Evolutionary conservation across 2,329 filamentous ascomycete species (phyloP), one percentile per base, ranked within the genome.

Genomic region (Arthroderma sp.): DNA sequence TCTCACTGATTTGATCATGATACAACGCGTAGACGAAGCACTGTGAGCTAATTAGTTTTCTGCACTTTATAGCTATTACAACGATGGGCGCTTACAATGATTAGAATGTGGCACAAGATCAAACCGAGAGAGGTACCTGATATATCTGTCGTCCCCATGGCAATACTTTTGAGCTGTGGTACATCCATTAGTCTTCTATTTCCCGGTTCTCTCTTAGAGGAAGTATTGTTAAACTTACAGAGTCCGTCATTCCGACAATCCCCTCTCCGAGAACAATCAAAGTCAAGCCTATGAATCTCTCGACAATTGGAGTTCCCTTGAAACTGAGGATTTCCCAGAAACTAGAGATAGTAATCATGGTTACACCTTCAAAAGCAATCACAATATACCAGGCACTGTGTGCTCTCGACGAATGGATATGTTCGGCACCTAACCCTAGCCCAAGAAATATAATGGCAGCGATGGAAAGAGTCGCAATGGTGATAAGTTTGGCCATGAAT

Each of bases 21-120:
- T 83, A 82, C 3, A 79, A 69, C 66, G 83, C 80, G 79, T 81
- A 85, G 62, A 85, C 76, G 56, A 85, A 78, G 59, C 77, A 73
- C 35, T 38, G 9, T 3, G 9, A 13, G 35, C 9, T n/a, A 2
- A 13, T 38, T 13, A 38, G 9, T 9, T 13, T 38, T n/a, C n/a
- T n/a, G 9, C 13, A 2, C 9, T n/a, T 13, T 13, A n/a, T 5
- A n/a, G 9, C 13, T 3, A 13, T n/a, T n/a, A 13, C 15, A 4
- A 9, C 4, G 15, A 38, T 38, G 9, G 2, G 13, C 2, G 13
- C 35, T 38, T 38, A 38, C 35, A 17, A 59, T 49, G n/a, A 61
- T 37, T 9, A 62, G 17, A n/a, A 59, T 37, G 19, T 61, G 59
- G 37, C 41, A 55, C 28, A 57, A 59, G 2, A 62, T 59, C 25